Conservation (phyloP, 2,329 filamentous ascomycete species). For the Polytolypa hystricis region DNA sequence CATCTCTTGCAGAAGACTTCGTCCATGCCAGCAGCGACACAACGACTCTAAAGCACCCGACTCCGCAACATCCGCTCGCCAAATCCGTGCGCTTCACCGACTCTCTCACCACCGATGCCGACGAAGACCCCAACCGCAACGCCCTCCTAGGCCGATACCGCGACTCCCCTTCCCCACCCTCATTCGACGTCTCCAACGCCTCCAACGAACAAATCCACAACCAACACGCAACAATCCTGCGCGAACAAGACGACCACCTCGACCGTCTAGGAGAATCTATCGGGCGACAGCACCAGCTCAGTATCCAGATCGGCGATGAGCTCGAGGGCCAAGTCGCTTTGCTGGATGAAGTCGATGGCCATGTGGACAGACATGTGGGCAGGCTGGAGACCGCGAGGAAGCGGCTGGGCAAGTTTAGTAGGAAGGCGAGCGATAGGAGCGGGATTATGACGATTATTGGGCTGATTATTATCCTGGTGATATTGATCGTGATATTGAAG, state of each 20-base stretch:
- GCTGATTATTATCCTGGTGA: conserved; percentile 68
- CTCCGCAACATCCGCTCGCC: conserved; percentile 35
- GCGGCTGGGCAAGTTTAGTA: conserved; percentile 59
- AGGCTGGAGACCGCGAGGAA: conserved; percentile 65
- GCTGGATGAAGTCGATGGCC: conserved; percentile 77
- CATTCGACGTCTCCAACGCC: conserved; percentile 44
- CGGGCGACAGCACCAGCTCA: conserved; percentile 77
- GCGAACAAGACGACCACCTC: conserved; percentile 90
- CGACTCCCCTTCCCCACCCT: conserved; percentile 43
- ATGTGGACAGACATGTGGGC: conserved; percentile 68
- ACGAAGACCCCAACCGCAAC: conserved; percentile 44
- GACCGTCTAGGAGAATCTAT: conserved; percentile 79
- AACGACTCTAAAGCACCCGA: conserved; percentile 32
- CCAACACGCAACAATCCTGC: conserved; percentile 69
- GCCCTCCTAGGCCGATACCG: conserved; percentile 50
- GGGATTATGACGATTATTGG: conserved; percentile 73
- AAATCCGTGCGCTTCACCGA: conserved; percentile 87
- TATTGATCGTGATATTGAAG: conserved; percentile 75
- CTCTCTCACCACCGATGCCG: conserved; percentile 30
- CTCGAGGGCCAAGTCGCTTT: conserved; percentile 80
- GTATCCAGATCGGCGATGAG: conserved; percentile 93
- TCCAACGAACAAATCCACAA: conserved; percentile 77
- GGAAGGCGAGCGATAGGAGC: conserved; percentile 72
- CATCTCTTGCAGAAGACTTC: conserved; percentile 52
- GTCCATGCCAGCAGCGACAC: conserved; percentile 43